phyloP scores from a whole-genome alignment of 179 eudicot genomes.

The Actinidia chinensis region DNA sequence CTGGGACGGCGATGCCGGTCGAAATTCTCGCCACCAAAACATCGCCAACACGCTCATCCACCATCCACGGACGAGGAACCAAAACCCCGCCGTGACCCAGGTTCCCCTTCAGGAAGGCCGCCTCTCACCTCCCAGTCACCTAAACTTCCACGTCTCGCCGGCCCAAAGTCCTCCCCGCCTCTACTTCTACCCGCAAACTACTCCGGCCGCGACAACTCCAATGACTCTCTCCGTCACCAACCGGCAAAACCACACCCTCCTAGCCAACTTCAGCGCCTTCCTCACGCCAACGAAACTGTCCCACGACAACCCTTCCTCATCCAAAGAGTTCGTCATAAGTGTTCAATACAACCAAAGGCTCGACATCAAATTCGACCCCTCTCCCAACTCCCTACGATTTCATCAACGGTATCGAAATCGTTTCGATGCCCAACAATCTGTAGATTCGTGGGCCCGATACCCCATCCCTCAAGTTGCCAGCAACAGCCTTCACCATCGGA shows the following conservation, averaged over 20 bases:
- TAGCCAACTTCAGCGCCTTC: constrained; percentile 36
- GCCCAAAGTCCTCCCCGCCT: constrained; percentile 41
- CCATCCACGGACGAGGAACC: constrained; percentile 29
- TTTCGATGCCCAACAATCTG: constrained; percentile 34
- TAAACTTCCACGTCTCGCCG: constrained; percentile 34
- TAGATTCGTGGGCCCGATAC: constrained; percentile 2
- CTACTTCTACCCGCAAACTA: constrained; percentile 34
- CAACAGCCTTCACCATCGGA: neutral
- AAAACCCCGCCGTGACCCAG: constrained; percentile 45
- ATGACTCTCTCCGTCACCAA: constrained; percentile 26
- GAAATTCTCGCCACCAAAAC: constrained; percentile 11
- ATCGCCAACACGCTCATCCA: neutral
- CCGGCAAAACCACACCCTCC: constrained; percentile 25
- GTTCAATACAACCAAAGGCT: constrained; percentile 9
- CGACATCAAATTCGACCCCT: constrained; percentile 30
- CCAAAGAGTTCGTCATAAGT: constrained; percentile 28
- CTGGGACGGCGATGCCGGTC: constrained; percentile 36
- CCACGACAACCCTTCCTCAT: neutral
- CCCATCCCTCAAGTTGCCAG: neutral
- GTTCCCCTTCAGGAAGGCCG: constrained; percentile 48
- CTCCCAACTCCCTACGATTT: constrained; percentile 33
- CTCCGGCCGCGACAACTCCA: constrained; percentile 2
- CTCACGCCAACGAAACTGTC: neutral
- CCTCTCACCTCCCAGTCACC: constrained; percentile 29
- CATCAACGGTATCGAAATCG: constrained; percentile 41